Base-by-base conservation (phyloP, 129 eudicot species). In the Chrysanthemum seticuspe region DNA sequence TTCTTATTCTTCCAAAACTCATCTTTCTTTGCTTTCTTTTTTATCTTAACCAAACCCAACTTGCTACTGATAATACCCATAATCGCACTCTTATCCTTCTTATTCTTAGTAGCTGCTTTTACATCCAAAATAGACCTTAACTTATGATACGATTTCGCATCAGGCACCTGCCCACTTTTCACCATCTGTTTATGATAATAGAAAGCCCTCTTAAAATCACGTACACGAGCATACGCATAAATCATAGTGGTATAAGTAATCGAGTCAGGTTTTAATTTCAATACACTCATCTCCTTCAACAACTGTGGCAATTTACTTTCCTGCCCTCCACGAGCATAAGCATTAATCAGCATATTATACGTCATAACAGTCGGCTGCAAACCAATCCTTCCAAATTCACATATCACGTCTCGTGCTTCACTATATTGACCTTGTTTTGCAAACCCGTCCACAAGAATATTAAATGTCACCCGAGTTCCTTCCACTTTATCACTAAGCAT, bases 131-230 rank as follows among this genome's bases (percentile, higher is more conserved):
- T 83, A 21, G 91, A 75, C 78, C 98, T 76, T 6, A 94, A 80
- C 76, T 94, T 94, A 78, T 84, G 71, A 78, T 94, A 94, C 3
- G 97, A 84, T 73, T 69, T 78, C 10, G 87, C 85, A 83, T 94
- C 98, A 1, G 98, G 97, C 13, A 94, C 93, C 59, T 94, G 90
- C 66, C 97, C 89, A 72, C 89, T 87, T 78, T 94, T 90, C 76
- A 90, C 97, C 98, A 94, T 94, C 76, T 87, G 84, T 70, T 94
- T 94, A 65, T 94, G 98, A 77, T 84, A 94, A 74, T 70, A 87
- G 62, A 94, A 94, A 21, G 98, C 98, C 81, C 96, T 85, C 78
- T 70, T 94, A 67, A 86, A 94, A 83, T 94, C 98, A 25, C 98
- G 80, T 69, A 87, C 93, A 44, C 98, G 89, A 67, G 86, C 78